Evolutionary conservation across 306 rosid species (phyloP).

Genomic region (Inga oerstediana): DNA sequence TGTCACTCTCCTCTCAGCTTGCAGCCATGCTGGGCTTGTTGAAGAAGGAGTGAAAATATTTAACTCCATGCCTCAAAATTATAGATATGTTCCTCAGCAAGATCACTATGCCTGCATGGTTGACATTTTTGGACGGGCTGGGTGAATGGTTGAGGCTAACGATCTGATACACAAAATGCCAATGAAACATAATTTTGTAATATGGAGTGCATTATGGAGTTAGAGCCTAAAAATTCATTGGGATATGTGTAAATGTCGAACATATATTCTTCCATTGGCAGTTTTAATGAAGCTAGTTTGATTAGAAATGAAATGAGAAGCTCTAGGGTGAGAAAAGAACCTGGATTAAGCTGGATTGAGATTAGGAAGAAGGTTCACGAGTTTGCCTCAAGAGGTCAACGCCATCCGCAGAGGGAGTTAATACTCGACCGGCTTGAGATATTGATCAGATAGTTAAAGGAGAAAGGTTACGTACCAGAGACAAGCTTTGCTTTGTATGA

Average conservation of each 20-base stretch:
- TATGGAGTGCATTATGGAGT: slow-evolving; percentile 83
- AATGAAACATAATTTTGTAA: slow-evolving; percentile 77
- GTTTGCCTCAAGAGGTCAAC: slow-evolving; percentile 75
- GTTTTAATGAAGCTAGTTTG: slow-evolving; percentile 61
- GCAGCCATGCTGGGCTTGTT: slow-evolving; percentile 85
- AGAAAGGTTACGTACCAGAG: slow-evolving; percentile 79
- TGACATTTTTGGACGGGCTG: slow-evolving; percentile 87
- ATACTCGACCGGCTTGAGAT: slow-evolving; percentile 59
- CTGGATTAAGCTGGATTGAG: slow-evolving; percentile 90
- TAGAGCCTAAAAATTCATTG: slow-evolving; percentile 69
- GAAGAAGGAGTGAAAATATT: slow-evolving; percentile 67
- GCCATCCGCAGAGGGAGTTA: slow-evolving; percentile 53
- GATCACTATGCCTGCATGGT: slow-evolving; percentile 95
- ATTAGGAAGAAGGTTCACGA: slow-evolving; percentile 74
- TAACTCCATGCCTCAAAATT: slow-evolving; percentile 48
- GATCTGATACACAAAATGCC: slow-evolving; percentile 73
- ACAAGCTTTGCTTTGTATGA: slow-evolving; percentile 66
- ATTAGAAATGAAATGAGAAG: slow-evolving; percentile 77
- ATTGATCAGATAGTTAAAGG: slow-evolving; percentile 67
- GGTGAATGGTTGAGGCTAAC: slow-evolving; percentile 66
- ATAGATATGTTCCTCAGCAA: slow-evolving; percentile 57
- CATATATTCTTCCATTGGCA: slow-evolving; percentile 63
- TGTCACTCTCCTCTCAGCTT: slow-evolving; percentile 82
- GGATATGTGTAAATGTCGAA: slow-evolving; percentile 88
- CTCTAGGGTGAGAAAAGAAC: slow-evolving; percentile 75